Evolutionary conservation across 805 yeast species (phyloP).

Genomic region (Candida suzukii): DNA sequence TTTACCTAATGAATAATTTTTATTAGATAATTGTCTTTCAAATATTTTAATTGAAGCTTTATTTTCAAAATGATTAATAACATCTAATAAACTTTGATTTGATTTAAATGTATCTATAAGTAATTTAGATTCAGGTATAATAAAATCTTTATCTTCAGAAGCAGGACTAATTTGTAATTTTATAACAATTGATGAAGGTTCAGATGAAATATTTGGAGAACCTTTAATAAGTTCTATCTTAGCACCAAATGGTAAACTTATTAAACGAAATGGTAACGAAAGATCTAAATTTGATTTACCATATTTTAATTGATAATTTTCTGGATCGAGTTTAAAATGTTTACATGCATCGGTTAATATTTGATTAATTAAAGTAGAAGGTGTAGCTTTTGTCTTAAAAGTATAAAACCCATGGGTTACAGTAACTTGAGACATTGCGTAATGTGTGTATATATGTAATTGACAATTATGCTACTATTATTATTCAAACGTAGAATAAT

Average conservation of each 20-base stretch:
- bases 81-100: constrained; percentile 5
- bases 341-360: constrained; percentile 26
- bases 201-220: background rate
- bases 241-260: constrained; percentile 37
- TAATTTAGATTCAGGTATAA: constrained; percentile 7
- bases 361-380: constrained; percentile 30
- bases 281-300: constrained; percentile 26
- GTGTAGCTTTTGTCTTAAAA: constrained; percentile 26
- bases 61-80: constrained; percentile 12
- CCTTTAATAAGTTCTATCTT: constrained; percentile 25
- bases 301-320: constrained; percentile 14
- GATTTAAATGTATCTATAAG: constrained; percentile 9
- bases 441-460: background rate
- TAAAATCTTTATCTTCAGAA: constrained; percentile 8
- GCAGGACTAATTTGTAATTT: constrained; percentile 17
- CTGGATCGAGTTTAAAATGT: constrained; percentile 28
- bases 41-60: constrained; percentile 4
- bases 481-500: too few relatives aligned
- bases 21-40: constrained; percentile 2
- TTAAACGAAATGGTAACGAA: constrained; percentile 35
- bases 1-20: background rate
- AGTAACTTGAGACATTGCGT: constrained; percentile 29
- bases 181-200: constrained; percentile 8
- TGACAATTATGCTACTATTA: too few relatives aligned
- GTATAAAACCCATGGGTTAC: constrained; percentile 27